phyloP scores from a whole-genome alignment of 495 filamentous ascomycete species.

The Penicillium diatomitis region DNA sequence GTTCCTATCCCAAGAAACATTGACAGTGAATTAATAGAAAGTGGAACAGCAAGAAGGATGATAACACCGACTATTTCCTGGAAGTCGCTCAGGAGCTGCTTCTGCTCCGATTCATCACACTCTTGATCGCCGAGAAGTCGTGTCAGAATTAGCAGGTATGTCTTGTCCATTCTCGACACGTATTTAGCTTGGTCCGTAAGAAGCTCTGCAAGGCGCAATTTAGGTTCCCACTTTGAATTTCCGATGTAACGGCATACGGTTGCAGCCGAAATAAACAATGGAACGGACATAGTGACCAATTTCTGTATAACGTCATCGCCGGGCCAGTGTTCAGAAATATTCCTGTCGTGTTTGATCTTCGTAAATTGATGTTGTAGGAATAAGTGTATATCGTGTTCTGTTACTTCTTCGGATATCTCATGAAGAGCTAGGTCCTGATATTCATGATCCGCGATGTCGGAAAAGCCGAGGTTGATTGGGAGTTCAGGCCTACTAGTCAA shows the following conservation, averaged over 20 bases:
- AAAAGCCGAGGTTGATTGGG: slow-evolving; percentile 25
- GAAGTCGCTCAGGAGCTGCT: slow-evolving; percentile 6
- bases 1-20: slow-evolving; percentile 2
- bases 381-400: slow-evolving; percentile 19
- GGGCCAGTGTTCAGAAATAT: slow-evolving; percentile 33
- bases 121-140: slow-evolving; percentile 5
- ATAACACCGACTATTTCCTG: slow-evolving; percentile 16
- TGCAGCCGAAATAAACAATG: slow-evolving; percentile 27
- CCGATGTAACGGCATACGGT: slow-evolving; percentile 22
- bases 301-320: slow-evolving; percentile 6
- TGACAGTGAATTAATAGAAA: slow-evolving; percentile 8
- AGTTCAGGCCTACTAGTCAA: slow-evolving; percentile 39
- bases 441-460: slow-evolving; percentile 1
- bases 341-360: slow-evolving; percentile 4
- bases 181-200: slow-evolving; percentile 7
- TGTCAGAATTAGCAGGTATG: slow-evolving; percentile 16
- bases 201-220: slow-evolving; percentile 5
- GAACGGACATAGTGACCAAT: slow-evolving; percentile 13
- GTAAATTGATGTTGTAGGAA: neutral
- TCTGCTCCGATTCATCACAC: neutral
- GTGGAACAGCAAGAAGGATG: slow-evolving; percentile 15
- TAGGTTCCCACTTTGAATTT: neutral
- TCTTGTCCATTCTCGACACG: slow-evolving; percentile 11
- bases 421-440: slow-evolving; percentile 18
- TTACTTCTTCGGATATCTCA: slow-evolving; percentile 6